These are phyloP conservation scores for Picochlorum costavermella DNA, from an alignment of 139 green algal genomes.

Conservation along the genomic window DNA sequence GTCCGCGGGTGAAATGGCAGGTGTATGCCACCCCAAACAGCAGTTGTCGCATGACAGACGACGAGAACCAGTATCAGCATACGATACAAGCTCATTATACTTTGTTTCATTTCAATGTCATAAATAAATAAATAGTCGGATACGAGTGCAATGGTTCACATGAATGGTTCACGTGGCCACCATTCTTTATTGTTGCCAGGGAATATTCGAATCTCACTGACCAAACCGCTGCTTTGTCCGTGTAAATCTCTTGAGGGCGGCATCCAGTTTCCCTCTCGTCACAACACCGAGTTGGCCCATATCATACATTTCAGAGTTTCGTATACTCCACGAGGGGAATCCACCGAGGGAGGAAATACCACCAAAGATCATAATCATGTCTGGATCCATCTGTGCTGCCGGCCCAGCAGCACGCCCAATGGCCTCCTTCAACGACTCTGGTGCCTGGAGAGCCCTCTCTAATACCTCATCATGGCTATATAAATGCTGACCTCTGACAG, in stretches of 20 bases:
- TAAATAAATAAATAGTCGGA: not conserved
- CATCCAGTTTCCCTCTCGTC: conserved; percentile 10
- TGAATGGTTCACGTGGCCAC: no score
- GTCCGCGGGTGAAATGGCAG: not conserved
- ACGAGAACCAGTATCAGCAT: no score
- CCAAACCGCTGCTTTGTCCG: conserved; percentile 29
- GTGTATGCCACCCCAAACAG: not conserved
- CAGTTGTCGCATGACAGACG: no score
- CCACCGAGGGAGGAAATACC: conserved; percentile 22
- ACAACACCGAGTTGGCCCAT: conserved; percentile 18
- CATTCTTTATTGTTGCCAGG: no score
- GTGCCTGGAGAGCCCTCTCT: conserved; percentile 7
- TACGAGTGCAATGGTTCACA: no score
- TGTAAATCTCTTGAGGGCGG: conserved; percentile 12
- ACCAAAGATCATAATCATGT: conserved; percentile 20
- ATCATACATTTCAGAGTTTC: conserved; percentile 30
- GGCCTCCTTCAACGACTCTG: conserved; percentile 3
- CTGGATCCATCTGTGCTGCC: conserved; percentile 12
- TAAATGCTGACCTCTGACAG: not conserved
- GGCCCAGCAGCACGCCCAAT: conserved; percentile 13
- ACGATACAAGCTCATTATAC: no score
- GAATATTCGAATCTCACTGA: conserved; percentile 5
- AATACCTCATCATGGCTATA: not conserved
- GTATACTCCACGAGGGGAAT: conserved; percentile 35
- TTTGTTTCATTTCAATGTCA: not conserved